A percentile compares a stretch with the other conserved stretches of the same genome.
Evolutionary conservation across 148 eudicot species (phyloP).

Genomic region (Rheum nobile): DNA sequence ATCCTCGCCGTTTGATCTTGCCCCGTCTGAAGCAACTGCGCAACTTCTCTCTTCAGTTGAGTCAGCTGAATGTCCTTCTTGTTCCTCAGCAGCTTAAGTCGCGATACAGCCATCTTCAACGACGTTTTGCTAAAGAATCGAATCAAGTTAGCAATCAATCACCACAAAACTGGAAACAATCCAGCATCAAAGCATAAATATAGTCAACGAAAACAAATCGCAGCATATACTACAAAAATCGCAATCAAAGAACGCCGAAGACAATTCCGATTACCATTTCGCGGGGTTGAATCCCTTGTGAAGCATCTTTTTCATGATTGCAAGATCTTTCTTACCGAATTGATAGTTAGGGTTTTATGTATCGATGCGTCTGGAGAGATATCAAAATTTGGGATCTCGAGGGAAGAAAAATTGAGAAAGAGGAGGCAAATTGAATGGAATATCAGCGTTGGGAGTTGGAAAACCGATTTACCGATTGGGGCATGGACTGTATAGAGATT

Average conservation of each 20-base stretch:
- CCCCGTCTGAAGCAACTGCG: constrained; percentile 74
- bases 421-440: background rate
- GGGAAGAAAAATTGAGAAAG: background rate
- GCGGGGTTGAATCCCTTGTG: constrained; percentile 71
- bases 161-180: constrained; percentile 7
- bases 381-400: constrained; percentile 2
- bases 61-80: constrained; percentile 68
- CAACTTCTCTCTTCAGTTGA: constrained; percentile 67
- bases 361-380: background rate
- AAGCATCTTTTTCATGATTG: constrained; percentile 37
- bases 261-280: constrained; percentile 54
- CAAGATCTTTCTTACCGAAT: background rate
- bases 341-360: background rate
- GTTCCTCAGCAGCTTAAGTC: constrained; percentile 79
- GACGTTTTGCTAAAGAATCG: constrained; percentile 57
- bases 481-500: background rate
- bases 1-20: constrained; percentile 84
- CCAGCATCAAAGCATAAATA: background rate
- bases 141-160: constrained; percentile 5
- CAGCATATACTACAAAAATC: background rate
- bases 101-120: constrained; percentile 66
- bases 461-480: background rate
- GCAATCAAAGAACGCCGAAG: background rate
- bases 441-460: background rate
- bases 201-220: constrained; percentile 2